Percentiles rank a stretch among this genome's conserved stretches.
These are phyloP conservation scores for Dryadomyces quercivorus DNA, from an alignment of 2,329 filamentous ascomycete genomes.

Conservation along the genomic window DNA sequence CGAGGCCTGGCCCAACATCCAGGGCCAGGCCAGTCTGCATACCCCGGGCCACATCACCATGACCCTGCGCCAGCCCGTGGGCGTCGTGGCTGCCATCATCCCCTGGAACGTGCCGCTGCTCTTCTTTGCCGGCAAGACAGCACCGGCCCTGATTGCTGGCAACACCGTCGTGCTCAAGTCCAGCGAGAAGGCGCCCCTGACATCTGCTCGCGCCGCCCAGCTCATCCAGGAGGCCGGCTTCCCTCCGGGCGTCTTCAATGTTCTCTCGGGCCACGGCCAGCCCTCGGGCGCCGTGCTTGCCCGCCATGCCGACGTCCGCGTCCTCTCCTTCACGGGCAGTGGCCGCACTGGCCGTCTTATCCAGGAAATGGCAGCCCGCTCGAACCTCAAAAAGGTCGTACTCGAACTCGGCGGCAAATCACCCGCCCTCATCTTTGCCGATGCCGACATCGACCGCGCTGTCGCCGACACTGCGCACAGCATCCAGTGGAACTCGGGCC, in stretches of 20 bases:
- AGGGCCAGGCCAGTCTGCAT: conserved; percentile 33
- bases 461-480: conserved; percentile 30
- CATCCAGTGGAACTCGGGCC: conserved; percentile 32
- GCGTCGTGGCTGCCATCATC: conserved; percentile 44
- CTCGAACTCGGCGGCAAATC: conserved; percentile 49
- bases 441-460: conserved; percentile 45
- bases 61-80: conserved; percentile 35
- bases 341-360: conserved; percentile 45
- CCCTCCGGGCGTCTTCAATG: conserved; percentile 56
- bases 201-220: conserved; percentile 42
- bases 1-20: conserved; percentile 27
- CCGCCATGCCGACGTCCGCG: conserved; percentile 31
- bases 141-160: conserved; percentile 45
- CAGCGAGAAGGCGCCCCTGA: conserved; percentile 45
- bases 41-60: conserved; percentile 33
- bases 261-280: conserved; percentile 50
- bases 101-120: conserved; percentile 55
- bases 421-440: conserved; percentile 46
- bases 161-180: conserved; percentile 45
- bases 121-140: conserved; percentile 58
- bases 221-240: conserved; percentile 57
- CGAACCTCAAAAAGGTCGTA: conserved; percentile 49
- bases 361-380: conserved; percentile 46
- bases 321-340: conserved; percentile 51
- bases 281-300: conserved; percentile 12